Evolutionary conservation across 768 basidiomycete species (phyloP).

Genomic region (Leccinum pellstonianum): DNA sequence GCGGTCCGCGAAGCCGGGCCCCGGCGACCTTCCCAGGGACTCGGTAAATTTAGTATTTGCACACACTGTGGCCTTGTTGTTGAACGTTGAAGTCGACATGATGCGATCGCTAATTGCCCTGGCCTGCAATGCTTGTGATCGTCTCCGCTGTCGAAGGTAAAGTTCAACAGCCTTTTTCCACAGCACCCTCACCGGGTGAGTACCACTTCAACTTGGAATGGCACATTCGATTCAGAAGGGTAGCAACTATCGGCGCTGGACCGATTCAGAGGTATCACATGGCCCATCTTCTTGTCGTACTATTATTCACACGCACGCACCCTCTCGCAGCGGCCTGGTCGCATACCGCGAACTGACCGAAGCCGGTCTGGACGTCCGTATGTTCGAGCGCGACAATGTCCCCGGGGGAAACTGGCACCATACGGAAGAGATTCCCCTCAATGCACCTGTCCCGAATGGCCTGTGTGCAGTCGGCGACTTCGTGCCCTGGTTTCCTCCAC

Average conservation of each 20-base stretch:
- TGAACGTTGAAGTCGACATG: too few species aligned
- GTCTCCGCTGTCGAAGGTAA: neutral
- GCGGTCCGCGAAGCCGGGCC: too few species aligned
- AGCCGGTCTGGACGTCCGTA: conserved; percentile 15
- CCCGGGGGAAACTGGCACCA: conserved; percentile 19
- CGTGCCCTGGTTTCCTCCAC: conserved; percentile 11
- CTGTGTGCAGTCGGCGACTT: conserved; percentile 9
- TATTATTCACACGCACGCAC: neutral
- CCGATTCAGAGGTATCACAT: conserved; percentile 8
- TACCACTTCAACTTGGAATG: conserved; percentile 14
- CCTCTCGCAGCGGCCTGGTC: conserved; percentile 8
- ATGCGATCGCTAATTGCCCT: conserved; percentile 1
- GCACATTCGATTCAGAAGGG: conserved; percentile 10
- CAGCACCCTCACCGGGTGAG: neutral
- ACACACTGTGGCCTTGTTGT: too few species aligned
- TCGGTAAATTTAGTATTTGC: too few species aligned
- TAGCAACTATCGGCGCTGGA: conserved; percentile 19
- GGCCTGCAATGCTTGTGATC: neutral
- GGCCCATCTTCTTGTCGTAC: neutral
- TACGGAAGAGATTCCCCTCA: conserved; percentile 13
- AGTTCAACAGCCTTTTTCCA: conserved; percentile 4
- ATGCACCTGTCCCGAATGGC: conserved; percentile 13
- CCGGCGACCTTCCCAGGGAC: too few species aligned
- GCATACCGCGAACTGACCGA: conserved; percentile 17
- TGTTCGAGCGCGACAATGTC: conserved; percentile 17